Evolutionary conservation across 495 filamentous ascomycete species (phyloP).

Genomic region (Daldinia loculata): DNA sequence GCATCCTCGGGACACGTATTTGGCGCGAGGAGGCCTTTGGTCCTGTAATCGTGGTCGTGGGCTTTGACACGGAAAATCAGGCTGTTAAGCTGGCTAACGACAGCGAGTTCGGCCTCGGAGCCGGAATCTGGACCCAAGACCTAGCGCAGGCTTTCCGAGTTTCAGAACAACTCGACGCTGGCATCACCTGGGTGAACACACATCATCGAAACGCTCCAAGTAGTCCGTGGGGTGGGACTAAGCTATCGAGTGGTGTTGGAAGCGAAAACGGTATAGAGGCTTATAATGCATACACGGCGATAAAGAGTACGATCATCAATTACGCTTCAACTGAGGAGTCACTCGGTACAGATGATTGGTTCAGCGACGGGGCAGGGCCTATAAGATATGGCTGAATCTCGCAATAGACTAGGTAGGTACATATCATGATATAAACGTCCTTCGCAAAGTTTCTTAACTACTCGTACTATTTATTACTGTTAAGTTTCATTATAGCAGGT

Average conservation of each 20-base stretch:
- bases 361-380: constrained; percentile 52
- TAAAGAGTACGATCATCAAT: constrained; percentile 68
- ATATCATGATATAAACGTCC: not conserved
- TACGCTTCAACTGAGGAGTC: constrained; percentile 57
- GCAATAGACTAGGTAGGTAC: no score
- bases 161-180: constrained; percentile 63
- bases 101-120: constrained; percentile 61
- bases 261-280: constrained; percentile 67
- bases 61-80: constrained; percentile 58
- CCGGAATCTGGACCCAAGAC: constrained; percentile 67
- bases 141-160: constrained; percentile 66
- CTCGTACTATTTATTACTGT: no score
- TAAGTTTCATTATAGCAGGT: no score
- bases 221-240: constrained; percentile 67
- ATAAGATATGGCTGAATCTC: constrained; percentile 59
- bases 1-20: constrained; percentile 40
- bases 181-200: constrained; percentile 70
- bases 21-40: constrained; percentile 62
- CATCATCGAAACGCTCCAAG: constrained; percentile 70
- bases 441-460: no score
- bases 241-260: constrained; percentile 61
- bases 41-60: constrained; percentile 59
- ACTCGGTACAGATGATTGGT: constrained; percentile 58
- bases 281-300: constrained; percentile 65
- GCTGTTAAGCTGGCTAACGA: constrained; percentile 59